Evolutionary conservation across 2,329 filamentous ascomycete genomes (phyloP).

Genomic region (Pseudogymnoascus sp.): DNA sequence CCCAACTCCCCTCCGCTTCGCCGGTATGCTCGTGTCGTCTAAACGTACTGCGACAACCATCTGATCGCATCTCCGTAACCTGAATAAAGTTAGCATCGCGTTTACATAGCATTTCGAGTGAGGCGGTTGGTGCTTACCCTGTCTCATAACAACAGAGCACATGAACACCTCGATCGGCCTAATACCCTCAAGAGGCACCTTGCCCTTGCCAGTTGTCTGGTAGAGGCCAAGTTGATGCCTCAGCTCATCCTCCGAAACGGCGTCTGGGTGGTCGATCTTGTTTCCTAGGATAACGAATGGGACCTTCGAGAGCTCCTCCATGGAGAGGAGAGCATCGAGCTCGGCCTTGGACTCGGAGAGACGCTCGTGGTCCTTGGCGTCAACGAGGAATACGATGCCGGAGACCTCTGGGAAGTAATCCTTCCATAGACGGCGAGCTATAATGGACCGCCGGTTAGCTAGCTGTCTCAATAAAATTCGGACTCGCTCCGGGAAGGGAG

Average conservation of each 20-base stretch:
- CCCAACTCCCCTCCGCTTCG: constrained; percentile 6
- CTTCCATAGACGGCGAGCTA: constrained; percentile 88
- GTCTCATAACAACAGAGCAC: constrained; percentile 98
- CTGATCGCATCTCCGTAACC: constrained; percentile 84
- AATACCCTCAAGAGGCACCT: constrained; percentile 85
- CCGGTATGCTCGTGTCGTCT: constrained; percentile 30
- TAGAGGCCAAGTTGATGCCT: constrained; percentile 87
- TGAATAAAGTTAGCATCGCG: constrained; percentile 28
- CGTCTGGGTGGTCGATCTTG: constrained; percentile 98
- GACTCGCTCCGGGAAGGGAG: not conserved
- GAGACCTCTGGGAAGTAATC: constrained; percentile 96
- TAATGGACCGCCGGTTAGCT: not conserved
- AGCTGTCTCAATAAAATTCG: not conserved
- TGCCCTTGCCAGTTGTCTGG: constrained; percentile 94
- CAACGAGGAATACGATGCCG: constrained; percentile 95
- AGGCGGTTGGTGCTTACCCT: constrained; percentile 48
- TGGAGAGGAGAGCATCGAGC: constrained; percentile 86
- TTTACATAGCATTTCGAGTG: constrained; percentile 9
- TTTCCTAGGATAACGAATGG: constrained; percentile 95
- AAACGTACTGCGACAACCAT: constrained; percentile 90
- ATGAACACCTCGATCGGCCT: constrained; percentile 96
- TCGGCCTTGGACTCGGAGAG: constrained; percentile 93
- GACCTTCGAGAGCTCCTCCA: constrained; percentile 95
- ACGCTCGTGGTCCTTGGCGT: constrained; percentile 94
- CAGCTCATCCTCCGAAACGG: constrained; percentile 91